Base-by-base conservation (phyloP, 2,329 filamentous ascomycete genomes). In the Colletotrichum lindemuthianum region DNA sequence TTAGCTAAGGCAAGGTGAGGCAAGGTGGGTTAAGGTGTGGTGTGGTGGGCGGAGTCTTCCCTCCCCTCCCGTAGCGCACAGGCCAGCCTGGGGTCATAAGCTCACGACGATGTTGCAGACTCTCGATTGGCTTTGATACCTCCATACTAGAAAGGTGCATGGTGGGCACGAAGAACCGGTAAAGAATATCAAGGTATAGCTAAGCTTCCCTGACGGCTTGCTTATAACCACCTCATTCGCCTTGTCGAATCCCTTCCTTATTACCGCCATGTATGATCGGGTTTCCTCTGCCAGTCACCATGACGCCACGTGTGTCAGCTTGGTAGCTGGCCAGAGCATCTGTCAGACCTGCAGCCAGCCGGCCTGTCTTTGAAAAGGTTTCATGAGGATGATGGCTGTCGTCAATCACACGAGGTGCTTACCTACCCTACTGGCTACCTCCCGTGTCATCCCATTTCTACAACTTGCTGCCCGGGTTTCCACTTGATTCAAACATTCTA, bases 301-400 rank as follows among this genome's bases (percentile, higher is more conserved):
- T 60, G 61, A 61, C 61, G 57, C 61, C 61, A 65, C 57, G 61
- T 61, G 61, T 65, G 57, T 55, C 51, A 34, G 44, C 39, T 45
- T 44, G 32, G 36, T 13, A 39, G 40, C 58, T 41, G 15, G 50
- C 56, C 45, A 65, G 45, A 41, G 44, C 45, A 55, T 50, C 50
- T 50, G 16, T 61, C 45, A 65, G 45, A 41, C 50, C 45, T 61
- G 58, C 50, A 55, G 16, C 12, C 9, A 8, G 24, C 60, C 57
- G 44, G 56, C 57, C 15, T 64, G 24, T 54, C 43, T 60, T 52
- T 52, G 40, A 47, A 32, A 10, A 13, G 33, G n/a, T 33, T 8
- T 32, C 39, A 48, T 32, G 32, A 47, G 47, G 58, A 24, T 4
- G 24, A 24, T 24, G 24, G 24, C 24, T 24, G 24, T 24, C 24